Evolutionary conservation across 306 rosid genomes (phyloP).

Genomic region (Castanea crenata): DNA sequence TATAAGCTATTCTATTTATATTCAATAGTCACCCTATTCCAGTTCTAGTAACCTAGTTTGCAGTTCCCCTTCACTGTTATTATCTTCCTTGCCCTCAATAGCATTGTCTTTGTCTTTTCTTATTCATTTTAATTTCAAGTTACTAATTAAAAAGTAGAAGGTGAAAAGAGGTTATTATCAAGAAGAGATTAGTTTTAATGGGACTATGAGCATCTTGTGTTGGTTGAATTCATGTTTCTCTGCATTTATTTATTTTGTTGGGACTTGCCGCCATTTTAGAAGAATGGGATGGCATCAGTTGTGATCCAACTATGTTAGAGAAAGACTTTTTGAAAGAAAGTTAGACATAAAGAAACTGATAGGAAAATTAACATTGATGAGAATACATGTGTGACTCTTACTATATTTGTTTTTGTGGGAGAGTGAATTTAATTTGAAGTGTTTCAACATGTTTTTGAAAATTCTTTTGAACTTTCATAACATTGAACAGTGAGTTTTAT

Average conservation of each 20-base stretch:
- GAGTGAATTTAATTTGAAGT: background rate
- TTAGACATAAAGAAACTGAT: too few relatives aligned
- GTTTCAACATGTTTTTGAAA: background rate
- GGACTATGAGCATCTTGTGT: background rate
- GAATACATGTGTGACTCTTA: too few relatives aligned
- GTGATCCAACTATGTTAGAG: too few relatives aligned
- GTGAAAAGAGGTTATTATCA: background rate
- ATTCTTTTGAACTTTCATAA: background rate
- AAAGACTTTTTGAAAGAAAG: too few relatives aligned
- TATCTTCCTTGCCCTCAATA: conserved; percentile 8
- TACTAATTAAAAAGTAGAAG: background rate
- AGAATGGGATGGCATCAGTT: background rate
- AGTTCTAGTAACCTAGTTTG: background rate
- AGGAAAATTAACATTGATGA: too few relatives aligned
- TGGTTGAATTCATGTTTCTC: background rate
- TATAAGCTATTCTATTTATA: conserved; percentile 7
- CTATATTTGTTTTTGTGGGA: background rate
- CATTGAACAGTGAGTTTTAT: background rate
- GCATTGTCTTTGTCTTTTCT: background rate
- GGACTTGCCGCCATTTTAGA: background rate
- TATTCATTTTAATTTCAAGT: background rate
- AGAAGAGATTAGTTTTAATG: background rate
- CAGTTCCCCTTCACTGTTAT: background rate
- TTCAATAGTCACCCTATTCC: background rate
- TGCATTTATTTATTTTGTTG: background rate